Base-by-base conservation (phyloP, 371 early-diverging fungal species). In the Mortierella sp. region DNA sequence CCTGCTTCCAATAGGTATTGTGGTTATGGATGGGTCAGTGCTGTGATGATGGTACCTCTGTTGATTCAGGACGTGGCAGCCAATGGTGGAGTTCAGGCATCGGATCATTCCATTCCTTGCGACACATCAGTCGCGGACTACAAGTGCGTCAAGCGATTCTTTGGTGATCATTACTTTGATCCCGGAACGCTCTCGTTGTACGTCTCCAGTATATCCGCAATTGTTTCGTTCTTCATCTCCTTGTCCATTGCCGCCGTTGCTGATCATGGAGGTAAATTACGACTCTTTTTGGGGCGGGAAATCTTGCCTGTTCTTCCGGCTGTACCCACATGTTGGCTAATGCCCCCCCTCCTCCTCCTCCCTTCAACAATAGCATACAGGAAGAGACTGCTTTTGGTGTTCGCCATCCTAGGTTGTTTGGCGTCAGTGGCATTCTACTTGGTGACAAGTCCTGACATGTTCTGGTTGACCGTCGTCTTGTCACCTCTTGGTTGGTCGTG, bases 101-200 rank as follows among this genome's bases (percentile, higher is more conserved):
- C 61, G 27, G 46, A 62, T 28, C 52, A 58, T 17, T 44, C 67
- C 1, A 49, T 60, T 17, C 70, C 70, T 13, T 81, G 81, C 29
- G 67, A 72, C 25, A 70, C 51, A 6, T 52, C 54, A 17, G 9
- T 53, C 1, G 16, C 47, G 1, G 55, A 67, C 24, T 63, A 63
- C 50, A 47, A 63, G 6, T 89, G 89, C 57, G 80, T 72, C 34
- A 82, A 82, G 58, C 61, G 22, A 45, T 37, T 70, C 34, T 79
- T 85, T 57, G 86, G 86, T 21, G 59, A 72, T 2, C 46, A 54
- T 24, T 87, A 80, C 64, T 64, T 86, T 25, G 79, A 82, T 57
- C 84, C 90, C 1, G 66, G 84, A 8, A 71, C 81, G 24, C 82
- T 83, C 45, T 70, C 85, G 17, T 76, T 90, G 44, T 88, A 88